phyloP scores from a whole-genome alignment of 306 rosid species.

The Sicyos baderoa region DNA sequence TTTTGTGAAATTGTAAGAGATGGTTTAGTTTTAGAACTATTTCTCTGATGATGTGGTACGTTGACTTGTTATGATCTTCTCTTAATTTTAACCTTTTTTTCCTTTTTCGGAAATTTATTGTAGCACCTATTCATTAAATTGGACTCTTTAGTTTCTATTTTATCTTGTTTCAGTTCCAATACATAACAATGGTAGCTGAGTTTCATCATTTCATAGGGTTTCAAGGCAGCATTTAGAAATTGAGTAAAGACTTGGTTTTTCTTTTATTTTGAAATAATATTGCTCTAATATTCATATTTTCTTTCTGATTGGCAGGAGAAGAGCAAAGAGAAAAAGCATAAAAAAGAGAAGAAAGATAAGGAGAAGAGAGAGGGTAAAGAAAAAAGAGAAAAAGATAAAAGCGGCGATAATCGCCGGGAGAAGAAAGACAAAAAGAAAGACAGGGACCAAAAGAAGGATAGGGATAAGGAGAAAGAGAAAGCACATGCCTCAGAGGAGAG shows the following conservation, averaged over 20 bases:
- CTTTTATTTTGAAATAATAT: not conserved
- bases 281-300: not conserved
- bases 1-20: no score
- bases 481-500: slow-evolving; percentile 39
- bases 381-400: slow-evolving; percentile 63
- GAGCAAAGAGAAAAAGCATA: slow-evolving; percentile 55
- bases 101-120: no score
- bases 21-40: no score
- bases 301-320: slow-evolving; percentile 52
- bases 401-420: slow-evolving; percentile 55
- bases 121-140: no score
- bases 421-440: slow-evolving; percentile 76
- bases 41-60: no score
- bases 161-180: no score
- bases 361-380: slow-evolving; percentile 68
- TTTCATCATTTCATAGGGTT: not conserved
- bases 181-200: not conserved
- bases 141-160: no score
- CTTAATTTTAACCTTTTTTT: no score
- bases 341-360: slow-evolving; percentile 68
- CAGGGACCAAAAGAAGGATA: slow-evolving; percentile 57
- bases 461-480: slow-evolving; percentile 52
- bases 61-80: no score
- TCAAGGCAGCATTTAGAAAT: not conserved
- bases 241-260: slow-evolving; percentile 2